These are phyloP conservation scores for Naganishia antarctica DNA, from an alignment of 768 basidiomycete genomes.

Conservation along the genomic window DNA sequence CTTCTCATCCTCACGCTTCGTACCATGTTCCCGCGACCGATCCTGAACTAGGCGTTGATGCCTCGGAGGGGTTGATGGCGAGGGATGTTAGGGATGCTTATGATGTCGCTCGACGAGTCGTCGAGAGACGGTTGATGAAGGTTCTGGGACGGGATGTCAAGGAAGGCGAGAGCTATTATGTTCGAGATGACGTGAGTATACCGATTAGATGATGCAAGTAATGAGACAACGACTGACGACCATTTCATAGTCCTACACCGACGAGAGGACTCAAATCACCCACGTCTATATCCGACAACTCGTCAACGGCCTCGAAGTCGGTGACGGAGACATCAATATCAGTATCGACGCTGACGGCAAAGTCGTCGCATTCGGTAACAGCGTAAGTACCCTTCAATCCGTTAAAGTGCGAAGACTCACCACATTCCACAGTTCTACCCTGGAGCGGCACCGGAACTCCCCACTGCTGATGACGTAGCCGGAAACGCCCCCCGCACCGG, in stretches of 20 bases:
- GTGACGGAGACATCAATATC: constrained; percentile 86
- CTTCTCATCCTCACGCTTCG: constrained; percentile 64
- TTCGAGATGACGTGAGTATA: constrained; percentile 48
- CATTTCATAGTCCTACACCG: constrained; percentile 60
- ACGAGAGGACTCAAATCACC: constrained; percentile 74
- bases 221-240: no score
- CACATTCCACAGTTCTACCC: constrained; percentile 63
- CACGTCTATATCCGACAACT: constrained; percentile 84
- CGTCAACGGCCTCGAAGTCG: constrained; percentile 78
- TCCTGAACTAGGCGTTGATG: constrained; percentile 19
- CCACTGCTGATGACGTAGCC: not conserved
- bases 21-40: constrained; percentile 44
- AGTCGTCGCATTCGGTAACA: constrained; percentile 76
- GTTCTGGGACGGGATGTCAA: constrained; percentile 25
- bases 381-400: constrained; percentile 52
- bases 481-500: not conserved
- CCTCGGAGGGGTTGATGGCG: constrained; percentile 6
- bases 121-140: constrained; percentile 27
- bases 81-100: constrained; percentile 30
- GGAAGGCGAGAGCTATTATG: constrained; percentile 41
- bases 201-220: not conserved
- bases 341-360: constrained; percentile 74
- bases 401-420: not conserved
- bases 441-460: constrained; percentile 55
- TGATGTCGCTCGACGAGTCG: constrained; percentile 35